Conservation (phyloP, 441 rosid species). For the Bocquillonia castaneifolia region DNA sequence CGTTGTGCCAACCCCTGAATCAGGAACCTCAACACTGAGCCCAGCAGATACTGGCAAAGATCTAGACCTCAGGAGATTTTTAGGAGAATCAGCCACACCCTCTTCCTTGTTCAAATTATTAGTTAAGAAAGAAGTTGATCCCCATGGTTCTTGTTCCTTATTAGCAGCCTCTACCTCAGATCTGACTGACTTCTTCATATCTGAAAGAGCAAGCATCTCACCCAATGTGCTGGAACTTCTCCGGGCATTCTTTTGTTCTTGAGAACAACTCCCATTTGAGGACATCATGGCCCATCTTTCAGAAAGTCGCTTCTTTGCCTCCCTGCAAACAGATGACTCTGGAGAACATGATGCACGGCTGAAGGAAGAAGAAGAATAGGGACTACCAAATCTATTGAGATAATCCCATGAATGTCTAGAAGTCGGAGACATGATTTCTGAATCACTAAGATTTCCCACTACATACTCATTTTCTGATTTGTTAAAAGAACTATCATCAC, state of each 20-base stretch:
- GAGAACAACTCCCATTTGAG: slow-evolving; percentile 44
- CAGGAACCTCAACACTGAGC: slow-evolving; percentile 40
- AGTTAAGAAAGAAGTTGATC: slow-evolving; percentile 48
- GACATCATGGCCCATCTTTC: slow-evolving; percentile 97
- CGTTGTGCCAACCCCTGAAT: slow-evolving; percentile 34
- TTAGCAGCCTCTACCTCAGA: slow-evolving; percentile 32
- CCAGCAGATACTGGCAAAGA: slow-evolving; percentile 62
- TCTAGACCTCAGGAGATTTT: slow-evolving; percentile 61
- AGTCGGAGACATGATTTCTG: slow-evolving; percentile 71
- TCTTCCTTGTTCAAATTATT: slow-evolving; percentile 41
- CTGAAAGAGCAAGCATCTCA: slow-evolving; percentile 93
- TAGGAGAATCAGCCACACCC: slow-evolving; percentile 39
- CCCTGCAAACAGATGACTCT: slow-evolving; percentile 88
- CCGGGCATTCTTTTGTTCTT: slow-evolving; percentile 46
- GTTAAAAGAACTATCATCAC: slow-evolving; percentile 76
- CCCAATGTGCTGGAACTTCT: slow-evolving; percentile 91
- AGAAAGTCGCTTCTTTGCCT: slow-evolving; percentile 88
- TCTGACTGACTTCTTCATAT: slow-evolving; percentile 41
- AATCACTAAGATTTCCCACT: slow-evolving; percentile 62
- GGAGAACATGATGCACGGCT: slow-evolving; percentile 77
- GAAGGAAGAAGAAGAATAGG: slow-evolving; percentile 62
- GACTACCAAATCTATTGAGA: slow-evolving; percentile 64
- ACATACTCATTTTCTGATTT: slow-evolving; percentile 64
- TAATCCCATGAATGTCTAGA: slow-evolving; percentile 85
- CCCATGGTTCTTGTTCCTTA: slow-evolving; percentile 42